Evolutionary conservation across 2,329 filamentous ascomycete species (phyloP).

Genomic region (Stromatinia cepivora): DNA sequence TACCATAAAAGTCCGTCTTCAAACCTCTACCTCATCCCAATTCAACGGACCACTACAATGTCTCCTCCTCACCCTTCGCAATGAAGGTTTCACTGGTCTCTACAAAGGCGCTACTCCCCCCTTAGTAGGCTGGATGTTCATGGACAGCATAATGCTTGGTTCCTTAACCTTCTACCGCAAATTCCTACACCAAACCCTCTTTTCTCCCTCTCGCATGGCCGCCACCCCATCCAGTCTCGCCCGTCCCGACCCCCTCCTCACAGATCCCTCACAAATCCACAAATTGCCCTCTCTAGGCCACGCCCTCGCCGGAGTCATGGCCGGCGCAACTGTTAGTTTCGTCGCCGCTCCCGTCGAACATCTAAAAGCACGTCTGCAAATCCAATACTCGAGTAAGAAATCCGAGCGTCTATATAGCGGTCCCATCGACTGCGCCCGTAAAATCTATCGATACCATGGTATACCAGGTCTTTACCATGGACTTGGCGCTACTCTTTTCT

Average conservation of each 20-base stretch:
- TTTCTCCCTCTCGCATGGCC: constrained; percentile 52
- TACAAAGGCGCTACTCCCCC: constrained; percentile 96
- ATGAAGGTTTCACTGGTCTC: constrained; percentile 80
- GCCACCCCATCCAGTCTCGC: constrained; percentile 35
- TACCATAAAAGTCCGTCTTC: constrained; percentile 93
- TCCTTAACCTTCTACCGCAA: constrained; percentile 88
- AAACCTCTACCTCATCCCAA: constrained; percentile 74
- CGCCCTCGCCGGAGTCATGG: constrained; percentile 81
- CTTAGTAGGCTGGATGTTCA: constrained; percentile 96
- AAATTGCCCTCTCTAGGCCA: constrained; percentile 77
- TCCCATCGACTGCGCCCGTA: constrained; percentile 78
- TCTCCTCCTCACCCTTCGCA: constrained; percentile 76
- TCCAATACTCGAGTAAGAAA: constrained; percentile 85
- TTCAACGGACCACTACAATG: constrained; percentile 89
- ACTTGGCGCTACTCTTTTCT: constrained; percentile 79
- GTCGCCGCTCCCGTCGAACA: constrained; percentile 94
- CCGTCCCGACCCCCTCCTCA: constrained; percentile 26
- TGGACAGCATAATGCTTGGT: constrained; percentile 90
- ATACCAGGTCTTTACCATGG: constrained; percentile 82
- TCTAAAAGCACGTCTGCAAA: constrained; percentile 88
- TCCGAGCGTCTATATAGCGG: constrained; percentile 77
- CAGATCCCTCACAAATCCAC: constrained; percentile 41
- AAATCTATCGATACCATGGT: constrained; percentile 72
- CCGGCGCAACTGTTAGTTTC: constrained; percentile 87
- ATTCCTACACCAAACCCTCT: constrained; percentile 77